Base-by-base conservation (phyloP, 1,284 basidiomycete species). In the Nidula niveotomentosa region DNA sequence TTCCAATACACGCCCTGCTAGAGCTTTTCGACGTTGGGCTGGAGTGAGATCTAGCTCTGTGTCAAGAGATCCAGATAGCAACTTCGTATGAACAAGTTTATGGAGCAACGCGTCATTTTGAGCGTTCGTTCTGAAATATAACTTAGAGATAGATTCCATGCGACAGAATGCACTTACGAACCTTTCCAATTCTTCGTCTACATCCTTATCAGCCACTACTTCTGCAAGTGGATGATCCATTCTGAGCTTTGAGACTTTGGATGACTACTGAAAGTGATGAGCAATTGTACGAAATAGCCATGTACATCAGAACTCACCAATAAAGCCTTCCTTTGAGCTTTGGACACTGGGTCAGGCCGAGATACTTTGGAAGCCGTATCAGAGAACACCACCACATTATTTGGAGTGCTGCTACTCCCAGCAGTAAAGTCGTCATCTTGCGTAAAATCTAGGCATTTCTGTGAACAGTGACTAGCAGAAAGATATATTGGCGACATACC, bases 61-160 rank as follows among this genome's bases (percentile, higher is more conserved):
- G 62, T 84, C 79, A 5, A 86, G 67, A 8, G 88, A 89, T 6
- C 86, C 88, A 10, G 90, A 88, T 3, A 93, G 74, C 5, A 93
- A 71, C 61, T 86, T 79, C 0, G 90, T 92, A 64, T 93, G 91
- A 8, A 93, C 79, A 8, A 93, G 75, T 50, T 82, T 85, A 66
- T 91, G 88, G 6, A 93, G 77, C 30, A 88, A 69, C 0, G 82
- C 85, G 62, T 93, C 90, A 53, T 93, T 92, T 60, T 89, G 84
- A 10, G 74, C 67, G 66, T 91, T 90, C 15, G 86, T 81, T 48
- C 91, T 91, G 53, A 35, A 35, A 5, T 33, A 23, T 23, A 49
- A 17, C 51, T 58, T 39, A 53, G 50, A 48, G 6, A 50, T 45
- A 13, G 44, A 39, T 45, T 51, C 36, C 43, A 30, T 18, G 36